Conservation (phyloP, 768 basidiomycete genomes). For the Termitomyces titanicus region DNA sequence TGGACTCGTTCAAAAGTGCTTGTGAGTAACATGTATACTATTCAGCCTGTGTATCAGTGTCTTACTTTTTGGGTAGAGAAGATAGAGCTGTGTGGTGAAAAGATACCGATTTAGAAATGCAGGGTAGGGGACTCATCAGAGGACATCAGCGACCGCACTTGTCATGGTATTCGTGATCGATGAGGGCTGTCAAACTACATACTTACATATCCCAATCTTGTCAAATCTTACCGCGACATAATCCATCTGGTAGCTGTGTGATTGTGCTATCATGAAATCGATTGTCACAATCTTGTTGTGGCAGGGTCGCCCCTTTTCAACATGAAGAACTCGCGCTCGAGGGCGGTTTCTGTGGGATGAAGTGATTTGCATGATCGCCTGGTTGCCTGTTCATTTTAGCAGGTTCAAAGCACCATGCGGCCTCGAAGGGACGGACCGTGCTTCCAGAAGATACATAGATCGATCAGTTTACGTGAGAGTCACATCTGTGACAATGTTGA, state of each 20-base stretch:
- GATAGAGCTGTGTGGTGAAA: no score
- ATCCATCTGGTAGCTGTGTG: not conserved
- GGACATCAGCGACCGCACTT: not conserved
- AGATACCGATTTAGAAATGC: not conserved
- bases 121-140: no score
- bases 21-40: no score
- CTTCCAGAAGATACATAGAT: constrained; percentile 9
- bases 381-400: not conserved
- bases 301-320: no score
- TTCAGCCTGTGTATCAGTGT: not conserved
- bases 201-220: not conserved
- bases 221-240: no score
- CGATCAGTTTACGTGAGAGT: constrained; percentile 10
- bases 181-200: not conserved
- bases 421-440: not conserved
- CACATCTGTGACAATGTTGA: constrained; percentile 16
- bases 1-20: no score
- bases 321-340: not conserved
- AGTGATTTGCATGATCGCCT: not conserved
- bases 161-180: not conserved
- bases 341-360: not conserved
- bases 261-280: not conserved
- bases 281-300: not conserved
- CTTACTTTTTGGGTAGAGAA: not conserved
- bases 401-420: not conserved